A percentile compares a stretch with the other conserved stretches of the same genome.
Evolutionary conservation across 2,329 filamentous ascomycete species (phyloP).

Genomic region (Fusarium scirpi): DNA sequence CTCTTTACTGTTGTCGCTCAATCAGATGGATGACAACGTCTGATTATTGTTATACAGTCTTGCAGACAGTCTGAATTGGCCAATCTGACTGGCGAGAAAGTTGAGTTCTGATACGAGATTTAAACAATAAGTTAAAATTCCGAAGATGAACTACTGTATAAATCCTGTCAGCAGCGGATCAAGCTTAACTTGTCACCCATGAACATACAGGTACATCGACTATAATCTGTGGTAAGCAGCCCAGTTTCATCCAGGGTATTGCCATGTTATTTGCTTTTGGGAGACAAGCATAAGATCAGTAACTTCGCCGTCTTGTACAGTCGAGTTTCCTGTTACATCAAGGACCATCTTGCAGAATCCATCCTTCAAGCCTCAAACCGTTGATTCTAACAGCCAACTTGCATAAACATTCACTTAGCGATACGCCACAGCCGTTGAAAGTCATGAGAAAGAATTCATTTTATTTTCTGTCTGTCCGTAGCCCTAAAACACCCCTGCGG

Average conservation of each 20-base stretch:
- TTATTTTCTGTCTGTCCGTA: conserved; percentile 22
- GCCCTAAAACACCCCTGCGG: conserved; percentile 16
- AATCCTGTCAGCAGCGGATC: not conserved
- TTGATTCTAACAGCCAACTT: not conserved
- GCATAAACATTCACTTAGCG: not conserved
- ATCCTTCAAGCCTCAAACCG: not conserved
- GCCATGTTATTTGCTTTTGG: not conserved
- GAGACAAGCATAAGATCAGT: not conserved
- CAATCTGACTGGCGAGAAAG: not conserved
- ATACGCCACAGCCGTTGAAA: not conserved
- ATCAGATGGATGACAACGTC: not conserved
- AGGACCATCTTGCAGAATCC: not conserved
- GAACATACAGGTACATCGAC: not conserved
- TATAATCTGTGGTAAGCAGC: not conserved
- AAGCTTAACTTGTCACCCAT: not conserved
- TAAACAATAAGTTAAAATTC: not conserved
- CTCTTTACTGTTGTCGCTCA: not conserved
- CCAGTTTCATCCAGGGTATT: not conserved
- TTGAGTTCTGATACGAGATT: not conserved
- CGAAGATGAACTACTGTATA: not conserved
- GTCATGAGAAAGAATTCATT: not conserved
- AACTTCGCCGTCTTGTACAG: not conserved
- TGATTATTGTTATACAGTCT: not conserved
- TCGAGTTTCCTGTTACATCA: not conserved
- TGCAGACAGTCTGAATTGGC: not conserved